Conservation (phyloP, 148 eudicot species). For the Chenopodium quinoa region DNA sequence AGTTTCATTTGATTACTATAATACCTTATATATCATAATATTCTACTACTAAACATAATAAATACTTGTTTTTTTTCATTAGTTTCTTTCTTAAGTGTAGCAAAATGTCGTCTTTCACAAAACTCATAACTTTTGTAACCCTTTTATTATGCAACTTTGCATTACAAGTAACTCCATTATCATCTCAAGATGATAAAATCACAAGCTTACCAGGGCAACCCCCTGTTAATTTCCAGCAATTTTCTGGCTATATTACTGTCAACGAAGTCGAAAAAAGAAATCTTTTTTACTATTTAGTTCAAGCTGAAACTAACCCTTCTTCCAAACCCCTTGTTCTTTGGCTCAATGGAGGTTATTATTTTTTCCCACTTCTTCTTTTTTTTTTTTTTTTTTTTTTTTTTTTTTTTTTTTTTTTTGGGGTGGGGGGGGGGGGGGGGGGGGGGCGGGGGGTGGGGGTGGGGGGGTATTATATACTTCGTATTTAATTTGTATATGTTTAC, state of each 20-base stretch:
- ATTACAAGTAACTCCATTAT: background rate
- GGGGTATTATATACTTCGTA: no score
- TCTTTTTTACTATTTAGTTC: constrained; percentile 69
- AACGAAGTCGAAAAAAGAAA: constrained; percentile 42
- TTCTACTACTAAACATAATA: no score
- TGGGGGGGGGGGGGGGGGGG: no score
- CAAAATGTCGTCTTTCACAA: constrained; percentile 3
- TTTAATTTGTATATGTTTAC: background rate
- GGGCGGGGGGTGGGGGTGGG: no score
- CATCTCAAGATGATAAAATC: constrained; percentile 39
- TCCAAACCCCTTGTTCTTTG: constrained; percentile 72
- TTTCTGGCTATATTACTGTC: constrained; percentile 55
- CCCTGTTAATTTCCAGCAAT: constrained; percentile 57
- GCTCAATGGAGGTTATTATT: constrained; percentile 69
- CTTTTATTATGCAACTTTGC: background rate
- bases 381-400: background rate
- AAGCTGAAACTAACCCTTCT: constrained; percentile 51
- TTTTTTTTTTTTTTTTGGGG: no score
- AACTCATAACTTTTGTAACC: constrained; percentile 13
- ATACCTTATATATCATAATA: no score
- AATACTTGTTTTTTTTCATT: background rate
- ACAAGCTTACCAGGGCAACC: constrained; percentile 69
- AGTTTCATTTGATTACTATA: no score
- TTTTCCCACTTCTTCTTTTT: background rate
- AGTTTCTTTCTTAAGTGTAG: background rate